Evolutionary conservation across 2,329 filamentous ascomycete species (phyloP), one percentile per base, ranked within the genome.

Genomic region (Fusarium pininemorale): DNA sequence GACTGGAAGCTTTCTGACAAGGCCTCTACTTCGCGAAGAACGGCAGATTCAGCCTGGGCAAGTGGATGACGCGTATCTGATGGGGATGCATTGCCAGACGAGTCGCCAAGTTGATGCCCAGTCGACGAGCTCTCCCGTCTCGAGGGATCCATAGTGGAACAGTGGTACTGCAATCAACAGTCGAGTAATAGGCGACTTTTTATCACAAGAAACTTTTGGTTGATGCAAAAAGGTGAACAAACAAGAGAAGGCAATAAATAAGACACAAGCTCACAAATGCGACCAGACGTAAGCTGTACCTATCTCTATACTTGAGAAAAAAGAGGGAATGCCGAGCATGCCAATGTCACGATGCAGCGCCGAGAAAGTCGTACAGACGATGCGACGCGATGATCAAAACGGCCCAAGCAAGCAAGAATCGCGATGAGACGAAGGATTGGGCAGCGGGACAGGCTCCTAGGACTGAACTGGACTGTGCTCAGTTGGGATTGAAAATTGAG

Each of bases 1-100:
- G 89, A 89, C 78, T 90, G 88, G 76, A 86, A 87, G 80, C 85
- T 89, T 75, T 90, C 89, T 9, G 87, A 84, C 54, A 86, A 79
- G 30, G 81, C 83, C 54, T 88, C 86, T 42, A 86, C 85, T 28
- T 79, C 76, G 64, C 80, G 82, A 61, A 77, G 76, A 50, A 81
- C 72, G 51, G 81, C 72, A 51, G 82, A 75, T 55, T 84, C 82
- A 69, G 82, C 78, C 71, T 80, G 80, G 45, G 81, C 74, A 38
- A 83, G 81, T 60, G 84, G 83, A 66, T 76, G 75, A 56, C 87
- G 84, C 70, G 84, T 85, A 70, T 90, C 87, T 55, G 86, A 87
- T 22, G 89, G 86, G 60, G 88, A 87, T 65, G 85, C 74, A 68
- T 81, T 75, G 72, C 78, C 75, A 51, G 83, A 81, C 71, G 80